phyloP scores from a whole-genome alignment of 148 eudicot species.

The Chenopodium berlandieri region DNA sequence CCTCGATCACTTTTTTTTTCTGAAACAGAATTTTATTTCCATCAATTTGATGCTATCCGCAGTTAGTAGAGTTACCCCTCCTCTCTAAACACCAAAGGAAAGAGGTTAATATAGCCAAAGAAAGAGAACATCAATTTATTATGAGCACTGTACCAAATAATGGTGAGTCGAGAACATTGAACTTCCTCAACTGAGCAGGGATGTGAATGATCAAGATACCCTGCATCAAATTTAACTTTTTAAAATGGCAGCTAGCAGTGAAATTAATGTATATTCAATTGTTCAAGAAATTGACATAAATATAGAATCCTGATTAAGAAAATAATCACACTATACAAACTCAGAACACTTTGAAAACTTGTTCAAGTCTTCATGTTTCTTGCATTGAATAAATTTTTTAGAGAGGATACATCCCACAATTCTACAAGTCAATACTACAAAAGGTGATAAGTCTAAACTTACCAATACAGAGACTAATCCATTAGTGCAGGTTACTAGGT shows the following conservation, averaged over 20 bases:
- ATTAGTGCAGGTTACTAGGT: constrained; percentile 79
- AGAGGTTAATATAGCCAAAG: not conserved
- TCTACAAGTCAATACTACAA: not conserved
- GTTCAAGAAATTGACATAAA: not conserved
- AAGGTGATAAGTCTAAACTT: not conserved
- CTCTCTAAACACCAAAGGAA: not conserved
- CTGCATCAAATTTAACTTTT: constrained; percentile 43
- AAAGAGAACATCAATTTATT: not conserved
- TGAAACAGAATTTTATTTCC: constrained; percentile 28
- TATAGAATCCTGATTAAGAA: not conserved
- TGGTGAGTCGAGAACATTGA: constrained; percentile 50
- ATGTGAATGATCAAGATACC: constrained; percentile 84
- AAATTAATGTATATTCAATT: not conserved
- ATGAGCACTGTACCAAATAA: constrained; percentile 48
- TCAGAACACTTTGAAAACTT: not conserved
- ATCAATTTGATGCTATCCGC: constrained; percentile 4
- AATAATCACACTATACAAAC: not conserved
- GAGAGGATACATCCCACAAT: not conserved
- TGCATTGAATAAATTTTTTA: not conserved
- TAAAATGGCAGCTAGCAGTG: constrained; percentile 5
- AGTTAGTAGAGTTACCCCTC: constrained; percentile 6
- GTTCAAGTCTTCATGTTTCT: not conserved
- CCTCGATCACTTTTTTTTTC: constrained; percentile 63
- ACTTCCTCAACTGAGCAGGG: constrained; percentile 66
- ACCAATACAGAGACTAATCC: constrained; percentile 90